A percentile compares a stretch with the other conserved stretches of the same genome.
Conservation (phyloP, 495 filamentous ascomycete species). For the Tuber umbilicatum region DNA sequence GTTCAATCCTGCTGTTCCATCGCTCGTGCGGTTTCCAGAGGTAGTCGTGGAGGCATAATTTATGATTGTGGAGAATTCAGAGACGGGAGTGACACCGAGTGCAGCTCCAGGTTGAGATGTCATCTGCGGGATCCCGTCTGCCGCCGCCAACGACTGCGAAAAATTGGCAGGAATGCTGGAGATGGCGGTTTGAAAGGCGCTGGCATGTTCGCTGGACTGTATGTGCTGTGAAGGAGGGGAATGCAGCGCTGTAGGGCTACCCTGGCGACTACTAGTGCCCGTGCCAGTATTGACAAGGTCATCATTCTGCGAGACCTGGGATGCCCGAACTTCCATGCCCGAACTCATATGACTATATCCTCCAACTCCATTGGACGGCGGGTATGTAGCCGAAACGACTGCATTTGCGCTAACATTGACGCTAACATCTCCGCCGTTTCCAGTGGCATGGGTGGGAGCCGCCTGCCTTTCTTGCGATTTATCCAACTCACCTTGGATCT, state of each 20-base stretch:
- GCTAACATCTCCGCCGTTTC: not conserved
- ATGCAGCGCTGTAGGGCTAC: not conserved
- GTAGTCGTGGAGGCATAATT: conserved; percentile 38
- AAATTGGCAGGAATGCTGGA: conserved; percentile 19
- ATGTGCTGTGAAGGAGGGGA: conserved; percentile 4
- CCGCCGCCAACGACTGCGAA: not conserved
- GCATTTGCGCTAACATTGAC: not conserved
- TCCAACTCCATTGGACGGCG: not conserved
- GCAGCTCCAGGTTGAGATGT: conserved; percentile 28
- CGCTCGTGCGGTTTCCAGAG: conserved; percentile 35
- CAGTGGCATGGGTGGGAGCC: not conserved
- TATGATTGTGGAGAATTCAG: conserved; percentile 9
- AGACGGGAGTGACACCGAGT: conserved; percentile 24
- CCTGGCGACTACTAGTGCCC: not conserved
- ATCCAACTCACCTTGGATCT: not conserved
- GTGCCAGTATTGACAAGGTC: not conserved
- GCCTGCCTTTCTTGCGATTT: not conserved
- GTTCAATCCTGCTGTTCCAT: conserved; percentile 30
- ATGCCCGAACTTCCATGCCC: not conserved
- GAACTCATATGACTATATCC: not conserved
- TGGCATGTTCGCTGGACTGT: conserved; percentile 24
- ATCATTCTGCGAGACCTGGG: not conserved
- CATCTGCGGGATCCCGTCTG: conserved; percentile 33
- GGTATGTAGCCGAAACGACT: not conserved
- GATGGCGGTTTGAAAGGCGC: conserved; percentile 28